These are phyloP conservation scores for Perilla frutescens DNA, from an alignment of 257 asterid species.

Conservation along the genomic window DNA sequence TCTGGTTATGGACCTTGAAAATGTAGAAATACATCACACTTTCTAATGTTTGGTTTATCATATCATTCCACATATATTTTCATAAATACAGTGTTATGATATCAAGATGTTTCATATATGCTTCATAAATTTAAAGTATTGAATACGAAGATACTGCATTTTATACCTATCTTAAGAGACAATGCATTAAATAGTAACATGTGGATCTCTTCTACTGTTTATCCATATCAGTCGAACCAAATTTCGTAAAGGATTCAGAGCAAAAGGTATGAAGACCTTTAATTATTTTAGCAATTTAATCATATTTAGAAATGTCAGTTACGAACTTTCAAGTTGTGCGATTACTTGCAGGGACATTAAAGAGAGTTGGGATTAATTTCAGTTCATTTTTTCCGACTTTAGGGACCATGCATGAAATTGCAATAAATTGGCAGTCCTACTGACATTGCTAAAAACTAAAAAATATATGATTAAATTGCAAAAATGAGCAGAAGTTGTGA, in stretches of 20 bases:
- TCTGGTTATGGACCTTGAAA: conserved; percentile 16
- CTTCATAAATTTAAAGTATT: neutral
- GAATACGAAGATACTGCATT: conserved; percentile 22
- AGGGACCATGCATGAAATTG: too few species aligned
- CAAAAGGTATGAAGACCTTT: neutral
- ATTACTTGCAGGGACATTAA: too few species aligned
- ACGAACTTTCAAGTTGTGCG: too few species aligned
- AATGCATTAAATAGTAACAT: too few species aligned
- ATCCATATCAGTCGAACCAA: neutral
- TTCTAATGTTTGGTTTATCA: conserved; percentile 14
- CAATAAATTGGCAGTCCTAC: too few species aligned
- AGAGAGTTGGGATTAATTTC: too few species aligned
- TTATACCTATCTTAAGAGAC: conserved; percentile 22
- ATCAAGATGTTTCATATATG: too few species aligned
- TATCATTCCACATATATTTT: conserved; percentile 3
- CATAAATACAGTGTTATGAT: too few species aligned
- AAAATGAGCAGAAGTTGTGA: neutral
- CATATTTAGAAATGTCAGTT: too few species aligned
- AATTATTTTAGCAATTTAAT: conserved; percentile 12
- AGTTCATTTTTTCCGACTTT: too few species aligned
- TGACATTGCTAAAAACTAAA: neutral
- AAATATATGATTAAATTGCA: neutral
- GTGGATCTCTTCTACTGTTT: conserved; percentile 18
- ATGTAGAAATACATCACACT: conserved; percentile 5
- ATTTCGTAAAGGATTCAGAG: neutral